Base-by-base conservation (phyloP, 495 filamentous ascomycete genomes). In the Hypoxylon intermedium region DNA sequence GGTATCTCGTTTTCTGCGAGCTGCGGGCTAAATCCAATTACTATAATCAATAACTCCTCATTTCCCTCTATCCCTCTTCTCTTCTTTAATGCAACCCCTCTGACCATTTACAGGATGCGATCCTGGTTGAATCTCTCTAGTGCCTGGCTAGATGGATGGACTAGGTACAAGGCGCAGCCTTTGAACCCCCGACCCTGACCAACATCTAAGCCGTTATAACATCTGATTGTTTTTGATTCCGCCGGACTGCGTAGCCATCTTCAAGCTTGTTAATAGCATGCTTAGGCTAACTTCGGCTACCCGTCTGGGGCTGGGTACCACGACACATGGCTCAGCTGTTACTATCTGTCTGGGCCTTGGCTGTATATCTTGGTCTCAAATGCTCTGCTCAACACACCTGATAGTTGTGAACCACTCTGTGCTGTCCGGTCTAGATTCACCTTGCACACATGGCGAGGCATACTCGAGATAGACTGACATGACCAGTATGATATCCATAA, bases 141-240 rank as follows among this genome's bases (percentile, higher is more conserved):
- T 65, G 62, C 62, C 62, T 65, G 34, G 62, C 33, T 41, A 60
- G 56, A 43, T 53, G 62, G 56, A 60, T 65, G 46, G 55, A 24
- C 62, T 53, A 48, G 45, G 51, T 37, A 51, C 50, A 65, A 45
- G 62, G 62, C 62, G 62, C 62, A 65, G 62, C 49, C 33, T 34
- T 52, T 26, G 28, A 53, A 60, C 53, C 56, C 62, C 56, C 15
- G 62, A 57, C 62, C 52, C 62, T 56, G 60, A 57, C 62, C 40
- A 60, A 60, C 62, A 56, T 46, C 34, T 48, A 23, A 49, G 36
- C 56, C 56, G 46, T 57, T 40, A 38, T 43, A 56, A 52, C 40
- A 40, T 52, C 46, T 15, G 30, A 42, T 31, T 47, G n/a, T 34
- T 30, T 24, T 23, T 53, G 13, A 36, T 41, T 42, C 19, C 31